Evolutionary conservation across 2,329 filamentous ascomycete species (phyloP).

Genomic region (Penicillium oxalicum): DNA sequence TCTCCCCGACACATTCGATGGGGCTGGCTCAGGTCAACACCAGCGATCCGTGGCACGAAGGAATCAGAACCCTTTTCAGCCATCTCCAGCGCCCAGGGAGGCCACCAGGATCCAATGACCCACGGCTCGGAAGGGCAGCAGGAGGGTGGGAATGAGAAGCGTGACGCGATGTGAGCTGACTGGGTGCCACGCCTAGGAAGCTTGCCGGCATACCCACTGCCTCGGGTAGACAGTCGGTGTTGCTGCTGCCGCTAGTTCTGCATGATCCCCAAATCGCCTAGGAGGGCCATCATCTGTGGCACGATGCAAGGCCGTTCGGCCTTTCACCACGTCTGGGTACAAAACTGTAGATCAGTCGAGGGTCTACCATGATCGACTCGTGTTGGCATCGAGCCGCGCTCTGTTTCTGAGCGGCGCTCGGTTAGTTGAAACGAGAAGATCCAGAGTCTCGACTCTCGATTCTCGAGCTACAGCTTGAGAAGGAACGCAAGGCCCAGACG

Average conservation of each 20-base stretch:
- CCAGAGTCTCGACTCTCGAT: not conserved
- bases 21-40: too few relatives aligned
- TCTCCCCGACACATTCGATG: too few relatives aligned
- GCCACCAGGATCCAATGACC: too few relatives aligned
- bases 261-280: not conserved
- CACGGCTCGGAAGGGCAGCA: not conserved
- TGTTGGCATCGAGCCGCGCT: too few relatives aligned
- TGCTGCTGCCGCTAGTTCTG: not conserved
- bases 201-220: slow-evolving; percentile 3
- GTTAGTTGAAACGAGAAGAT: too few relatives aligned
- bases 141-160: not conserved
- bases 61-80: too few relatives aligned
- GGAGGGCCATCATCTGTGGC: not conserved
- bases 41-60: too few relatives aligned
- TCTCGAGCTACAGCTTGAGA: not conserved
- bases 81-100: too few relatives aligned
- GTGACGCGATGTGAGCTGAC: not conserved
- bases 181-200: slow-evolving; percentile 2
- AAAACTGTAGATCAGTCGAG: too few relatives aligned
- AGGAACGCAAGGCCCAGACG: slow-evolving; percentile 1
- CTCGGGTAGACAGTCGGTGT: not conserved
- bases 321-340: not conserved
- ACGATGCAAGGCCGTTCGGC: too few relatives aligned
- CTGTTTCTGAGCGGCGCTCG: too few relatives aligned
- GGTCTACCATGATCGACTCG: too few relatives aligned